Conservation (phyloP, 371 early-diverging fungal genomes). For the Catenaria anguillulae region DNA sequence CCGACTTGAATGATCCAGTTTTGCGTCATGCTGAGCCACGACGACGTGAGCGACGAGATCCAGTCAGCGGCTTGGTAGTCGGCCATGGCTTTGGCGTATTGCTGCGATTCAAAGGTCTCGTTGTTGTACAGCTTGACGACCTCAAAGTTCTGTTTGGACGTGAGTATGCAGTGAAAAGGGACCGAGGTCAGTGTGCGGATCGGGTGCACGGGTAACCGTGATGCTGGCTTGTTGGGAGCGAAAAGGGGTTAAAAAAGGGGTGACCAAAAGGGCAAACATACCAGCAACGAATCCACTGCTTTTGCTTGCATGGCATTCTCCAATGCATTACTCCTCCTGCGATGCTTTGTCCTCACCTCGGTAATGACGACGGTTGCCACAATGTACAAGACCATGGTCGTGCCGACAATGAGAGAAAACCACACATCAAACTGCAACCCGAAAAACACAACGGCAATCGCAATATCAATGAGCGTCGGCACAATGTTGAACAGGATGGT, state of each 20-base stretch:
- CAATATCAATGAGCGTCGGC: conserved; percentile 75
- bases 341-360: conserved; percentile 78
- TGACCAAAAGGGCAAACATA: too few species aligned
- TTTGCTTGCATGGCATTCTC: conserved; percentile 58
- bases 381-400: conserved; percentile 77
- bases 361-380: conserved; percentile 66
- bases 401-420: conserved; percentile 51
- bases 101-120: conserved; percentile 56
- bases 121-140: conserved; percentile 77
- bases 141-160: conserved; percentile 68
- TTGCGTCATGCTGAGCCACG: conserved; percentile 65
- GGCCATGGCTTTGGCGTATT: conserved; percentile 55
- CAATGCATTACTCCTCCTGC: conserved; percentile 53
- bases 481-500: conserved; percentile 75
- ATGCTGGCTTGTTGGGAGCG: too few species aligned
- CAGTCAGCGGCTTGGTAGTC: conserved; percentile 70
- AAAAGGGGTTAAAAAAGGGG: too few species aligned
- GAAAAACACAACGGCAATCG: conserved; percentile 57
- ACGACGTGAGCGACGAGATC: conserved; percentile 48
- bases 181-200: too few species aligned
- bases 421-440: conserved; percentile 48
- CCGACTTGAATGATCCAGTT: conserved; percentile 72
- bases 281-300: conserved; percentile 75
- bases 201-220: too few species aligned
- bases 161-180: too few species aligned